phyloP scores from a whole-genome alignment of 2,329 filamentous ascomycete species.

The Claviceps humidiphila region DNA sequence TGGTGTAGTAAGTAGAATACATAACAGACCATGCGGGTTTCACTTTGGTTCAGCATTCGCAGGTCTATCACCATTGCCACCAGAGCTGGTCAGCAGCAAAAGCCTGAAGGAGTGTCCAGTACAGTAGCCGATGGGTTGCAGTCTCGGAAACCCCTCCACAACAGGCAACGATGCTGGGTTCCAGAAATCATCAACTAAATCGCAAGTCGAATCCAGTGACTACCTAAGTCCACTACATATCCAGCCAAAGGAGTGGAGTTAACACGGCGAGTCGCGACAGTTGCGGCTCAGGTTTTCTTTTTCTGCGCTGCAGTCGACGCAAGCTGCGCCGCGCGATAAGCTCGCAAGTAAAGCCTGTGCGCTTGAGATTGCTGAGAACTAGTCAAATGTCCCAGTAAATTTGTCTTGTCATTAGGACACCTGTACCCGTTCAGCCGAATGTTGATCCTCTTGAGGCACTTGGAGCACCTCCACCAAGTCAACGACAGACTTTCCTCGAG shows the following conservation, averaged over 20 bases:
- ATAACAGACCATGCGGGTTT: too few relatives aligned
- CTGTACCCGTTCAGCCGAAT: conserved; percentile 27
- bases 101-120: too few relatives aligned
- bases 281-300: too few relatives aligned
- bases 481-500: conserved; percentile 23
- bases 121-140: background rate
- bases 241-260: background rate
- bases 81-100: too few relatives aligned
- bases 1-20: too few relatives aligned
- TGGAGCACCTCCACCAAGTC: conserved; percentile 41
- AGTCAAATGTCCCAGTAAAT: background rate
- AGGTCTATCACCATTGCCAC: too few relatives aligned
- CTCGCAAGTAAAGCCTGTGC: too few relatives aligned
- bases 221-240: background rate
- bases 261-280: too few relatives aligned
- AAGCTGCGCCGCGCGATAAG: background rate
- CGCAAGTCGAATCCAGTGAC: background rate
- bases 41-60: too few relatives aligned
- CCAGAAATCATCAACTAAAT: background rate
- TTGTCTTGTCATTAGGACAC: conserved; percentile 33
- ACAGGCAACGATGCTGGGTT: background rate
- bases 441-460: conserved; percentile 34
- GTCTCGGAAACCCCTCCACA: background rate
- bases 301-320: background rate
- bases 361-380: background rate